A percentile compares a stretch with the other conserved stretches of the same genome.
Evolutionary conservation across 192 early-diverging fungal species (phyloP).

Genomic region (Gonapodya prolifera): DNA sequence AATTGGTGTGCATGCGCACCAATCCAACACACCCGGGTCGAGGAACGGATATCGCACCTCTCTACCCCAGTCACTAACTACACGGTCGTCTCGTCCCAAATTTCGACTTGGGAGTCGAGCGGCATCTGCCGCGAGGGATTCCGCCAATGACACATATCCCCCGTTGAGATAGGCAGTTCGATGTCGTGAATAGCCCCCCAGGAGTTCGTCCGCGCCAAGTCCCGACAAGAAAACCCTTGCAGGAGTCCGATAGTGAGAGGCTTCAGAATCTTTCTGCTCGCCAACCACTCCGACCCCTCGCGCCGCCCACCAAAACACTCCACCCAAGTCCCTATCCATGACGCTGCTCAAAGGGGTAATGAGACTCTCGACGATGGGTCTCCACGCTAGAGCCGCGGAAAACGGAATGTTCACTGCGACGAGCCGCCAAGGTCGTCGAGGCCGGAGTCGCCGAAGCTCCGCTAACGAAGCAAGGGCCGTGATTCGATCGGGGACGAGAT

Average conservation of each 20-base stretch:
- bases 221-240: neutral
- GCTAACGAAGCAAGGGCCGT: neutral
- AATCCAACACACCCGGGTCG: neutral
- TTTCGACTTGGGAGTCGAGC: neutral
- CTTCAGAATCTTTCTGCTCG: neutral
- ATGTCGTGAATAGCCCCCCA: constrained; percentile 1
- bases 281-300: neutral
- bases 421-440: neutral
- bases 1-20: neutral
- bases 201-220: neutral
- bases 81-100: neutral
- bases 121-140: neutral
- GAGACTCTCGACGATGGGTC: neutral
- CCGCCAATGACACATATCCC: neutral
- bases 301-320: neutral
- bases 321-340: neutral
- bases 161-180: neutral
- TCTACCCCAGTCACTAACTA: neutral
- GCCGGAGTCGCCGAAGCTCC: neutral
- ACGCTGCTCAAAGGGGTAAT: neutral
- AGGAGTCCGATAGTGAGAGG: neutral
- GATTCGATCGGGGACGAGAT: neutral
- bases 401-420: neutral
- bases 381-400: neutral
- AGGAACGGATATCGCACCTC: neutral